Base-by-base conservation (phyloP, 176 grass and related monocot species). In the Puccinellia tenuiflora region DNA sequence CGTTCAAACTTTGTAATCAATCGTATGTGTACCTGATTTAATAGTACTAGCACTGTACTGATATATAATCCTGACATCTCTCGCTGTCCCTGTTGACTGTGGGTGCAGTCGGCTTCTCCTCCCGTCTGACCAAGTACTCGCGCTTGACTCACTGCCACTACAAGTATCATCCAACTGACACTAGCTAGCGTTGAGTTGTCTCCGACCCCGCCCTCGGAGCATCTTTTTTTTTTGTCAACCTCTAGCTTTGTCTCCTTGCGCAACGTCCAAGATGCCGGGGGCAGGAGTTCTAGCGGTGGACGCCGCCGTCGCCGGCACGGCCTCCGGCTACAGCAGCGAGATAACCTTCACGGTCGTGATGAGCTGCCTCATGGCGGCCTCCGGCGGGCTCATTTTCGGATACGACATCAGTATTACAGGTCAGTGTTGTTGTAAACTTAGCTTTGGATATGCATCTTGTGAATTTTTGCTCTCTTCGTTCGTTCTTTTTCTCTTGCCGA, bases 341-440 rank as follows among this genome's bases (percentile, higher is more conserved):
- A 52, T 94, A 37, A 94, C 92, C 15, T 73, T 81, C 40, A 87
- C 92, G 35, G 89, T 94, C 6, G 76, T 89, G 71, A 79, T 87
- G 57, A 94, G 89, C 57, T 91, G 92, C 73, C 73, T 94, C 66
- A 87, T 91, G 89, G 92, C 92, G 71, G 89, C 92, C 40, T 91
- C 92, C 73, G 92, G 92, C 20, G 92, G 92, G 39, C 89, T 94
- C 45, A 94, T 94, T 43, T 94, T 94, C 67, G 89, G 92, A 8
- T 94, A 94, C 84, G 89, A 94, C 73, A 91, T 94, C 77, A 90
- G 92, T 10, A 85, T 94, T 29, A 91, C 92, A 87, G 92, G 92
- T 89, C 52, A 85, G 88, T 21, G 13, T 21, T 5, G n/a, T 0
- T 20, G 17, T 21, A 6, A 73, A 29, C 43, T 40, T 46, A 30